A percentile compares a stretch with the other conserved stretches of the same genome.
These are phyloP conservation scores for Thraustochytrium striatum DNA, from an alignment of 352 stramenopile species.

Conservation along the genomic window DNA sequence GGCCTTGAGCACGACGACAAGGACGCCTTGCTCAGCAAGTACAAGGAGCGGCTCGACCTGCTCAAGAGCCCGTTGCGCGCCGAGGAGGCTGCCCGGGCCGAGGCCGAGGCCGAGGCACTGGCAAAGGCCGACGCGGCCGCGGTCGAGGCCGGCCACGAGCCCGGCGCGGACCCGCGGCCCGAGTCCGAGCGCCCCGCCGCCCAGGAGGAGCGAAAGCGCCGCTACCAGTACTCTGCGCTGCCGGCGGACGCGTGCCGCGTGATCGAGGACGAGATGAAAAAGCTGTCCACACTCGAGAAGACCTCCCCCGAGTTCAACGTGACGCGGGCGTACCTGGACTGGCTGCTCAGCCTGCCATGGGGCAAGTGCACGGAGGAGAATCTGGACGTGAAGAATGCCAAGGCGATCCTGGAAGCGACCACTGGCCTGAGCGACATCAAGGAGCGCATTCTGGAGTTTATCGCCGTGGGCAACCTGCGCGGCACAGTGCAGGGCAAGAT, in stretches of 20 bases:
- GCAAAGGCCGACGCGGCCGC: neutral
- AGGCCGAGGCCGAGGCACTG: constrained; percentile 50
- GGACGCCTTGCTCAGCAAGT: constrained; percentile 92
- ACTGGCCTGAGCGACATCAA: constrained; percentile 94
- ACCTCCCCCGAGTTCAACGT: constrained; percentile 98
- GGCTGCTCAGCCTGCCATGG: constrained; percentile 94
- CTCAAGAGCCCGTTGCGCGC: neutral
- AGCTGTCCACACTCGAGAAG: constrained; percentile 94
- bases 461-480: constrained; percentile 95
- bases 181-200: neutral
- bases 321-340: constrained; percentile 96
- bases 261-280: constrained; percentile 96
- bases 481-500: constrained; percentile 95
- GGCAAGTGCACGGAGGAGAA: constrained; percentile 90
- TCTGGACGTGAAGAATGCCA: constrained; percentile 88
- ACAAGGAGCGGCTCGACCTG: constrained; percentile 71
- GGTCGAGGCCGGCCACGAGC: neutral
- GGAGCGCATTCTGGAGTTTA: constrained; percentile 97
- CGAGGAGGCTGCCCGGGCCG: constrained; percentile 59
- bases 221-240: constrained; percentile 50
- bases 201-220: constrained; percentile 7
- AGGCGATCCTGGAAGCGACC: constrained; percentile 88
- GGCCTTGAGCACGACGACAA: constrained; percentile 99
- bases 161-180: neutral
- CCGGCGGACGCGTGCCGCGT: constrained; percentile 76